Conservation (phyloP, 179 eudicot genomes). For the Pouteria campechiana region DNA sequence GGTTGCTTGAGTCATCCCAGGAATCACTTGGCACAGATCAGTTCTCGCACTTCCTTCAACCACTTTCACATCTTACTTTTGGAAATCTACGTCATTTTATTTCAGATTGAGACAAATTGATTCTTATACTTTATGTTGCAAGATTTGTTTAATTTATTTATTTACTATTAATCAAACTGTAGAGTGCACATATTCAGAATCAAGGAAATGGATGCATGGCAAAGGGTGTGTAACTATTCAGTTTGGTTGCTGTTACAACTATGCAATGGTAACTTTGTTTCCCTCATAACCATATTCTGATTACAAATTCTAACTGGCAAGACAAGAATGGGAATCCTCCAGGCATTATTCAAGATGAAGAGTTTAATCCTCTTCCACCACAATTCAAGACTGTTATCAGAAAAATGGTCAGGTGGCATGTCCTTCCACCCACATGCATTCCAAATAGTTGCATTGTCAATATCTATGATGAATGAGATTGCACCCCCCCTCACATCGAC, state of each 20-base stretch:
- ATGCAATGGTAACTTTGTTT: slow-evolving; percentile 33
- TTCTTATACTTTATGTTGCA: too few species aligned
- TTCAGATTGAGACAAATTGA: too few species aligned
- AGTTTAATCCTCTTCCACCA: slow-evolving; percentile 58
- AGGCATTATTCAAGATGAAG: slow-evolving; percentile 52
- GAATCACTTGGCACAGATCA: too few species aligned
- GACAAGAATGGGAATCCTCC: slow-evolving; percentile 69
- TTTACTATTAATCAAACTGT: slow-evolving; percentile 2
- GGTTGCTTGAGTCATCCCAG: too few species aligned
- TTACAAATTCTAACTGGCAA: slow-evolving; percentile 10
- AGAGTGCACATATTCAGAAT: slow-evolving; percentile 55
- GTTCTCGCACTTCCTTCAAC: too few species aligned
- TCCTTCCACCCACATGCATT: slow-evolving; percentile 43
- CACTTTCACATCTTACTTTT: too few species aligned
- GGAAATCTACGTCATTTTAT: too few species aligned
- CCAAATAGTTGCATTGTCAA: slow-evolving; percentile 66
- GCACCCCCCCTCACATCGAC: slow-evolving; percentile 74
- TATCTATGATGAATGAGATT: slow-evolving; percentile 52
- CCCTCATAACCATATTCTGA: background rate
- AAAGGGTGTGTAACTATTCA: slow-evolving; percentile 69
- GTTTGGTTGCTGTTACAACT: slow-evolving; percentile 72
- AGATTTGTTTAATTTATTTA: too few species aligned
- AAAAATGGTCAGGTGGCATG: slow-evolving; percentile 56
- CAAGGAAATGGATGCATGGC: slow-evolving; percentile 63
- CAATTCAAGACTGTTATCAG: slow-evolving; percentile 45